These are phyloP conservation scores for Boletus subparvulus DNA, from an alignment of 768 basidiomycete genomes.

Conservation along the genomic window DNA sequence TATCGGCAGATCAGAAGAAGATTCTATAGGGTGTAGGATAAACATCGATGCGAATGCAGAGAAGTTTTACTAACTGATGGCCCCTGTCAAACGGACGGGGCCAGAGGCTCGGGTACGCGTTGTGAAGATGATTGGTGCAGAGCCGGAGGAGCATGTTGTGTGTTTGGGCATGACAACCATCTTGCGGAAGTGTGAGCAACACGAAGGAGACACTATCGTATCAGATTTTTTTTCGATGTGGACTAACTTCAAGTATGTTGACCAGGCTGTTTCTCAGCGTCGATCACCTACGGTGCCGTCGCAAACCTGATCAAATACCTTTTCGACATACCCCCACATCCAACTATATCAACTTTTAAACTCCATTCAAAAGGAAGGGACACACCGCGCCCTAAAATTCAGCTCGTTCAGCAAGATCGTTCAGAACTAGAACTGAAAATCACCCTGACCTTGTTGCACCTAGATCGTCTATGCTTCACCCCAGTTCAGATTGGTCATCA, in stretches of 20 bases:
- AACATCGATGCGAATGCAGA: constrained; percentile 50
- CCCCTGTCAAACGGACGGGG: constrained; percentile 14
- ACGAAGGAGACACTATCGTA: constrained; percentile 47
- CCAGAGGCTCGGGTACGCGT: constrained; percentile 39
- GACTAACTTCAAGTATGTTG: not conserved
- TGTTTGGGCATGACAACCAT: constrained; percentile 57
- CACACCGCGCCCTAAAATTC: no score
- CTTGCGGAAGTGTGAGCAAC: constrained; percentile 63
- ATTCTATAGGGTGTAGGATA: not conserved
- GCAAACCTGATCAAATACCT: constrained; percentile 48
- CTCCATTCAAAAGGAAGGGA: not conserved
- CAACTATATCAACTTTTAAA: constrained; percentile 17
- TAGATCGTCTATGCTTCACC: not conserved
- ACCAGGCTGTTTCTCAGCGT: constrained; percentile 33
- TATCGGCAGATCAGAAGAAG: not conserved
- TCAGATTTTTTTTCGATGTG: not conserved
- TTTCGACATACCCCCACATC: constrained; percentile 50
- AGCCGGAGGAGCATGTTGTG: constrained; percentile 52
- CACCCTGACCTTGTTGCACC: not conserved
- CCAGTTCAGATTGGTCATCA: not conserved
- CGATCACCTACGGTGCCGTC: constrained; percentile 55
- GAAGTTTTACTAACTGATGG: constrained; percentile 41
- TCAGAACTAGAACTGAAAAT: not conserved
- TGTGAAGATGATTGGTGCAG: constrained; percentile 44
- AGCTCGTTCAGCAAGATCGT: not conserved